Evolutionary conservation across 2,329 filamentous ascomycete species (phyloP), one percentile per base, ranked within the genome.

Genomic region (Aspergillus floridensis): DNA sequence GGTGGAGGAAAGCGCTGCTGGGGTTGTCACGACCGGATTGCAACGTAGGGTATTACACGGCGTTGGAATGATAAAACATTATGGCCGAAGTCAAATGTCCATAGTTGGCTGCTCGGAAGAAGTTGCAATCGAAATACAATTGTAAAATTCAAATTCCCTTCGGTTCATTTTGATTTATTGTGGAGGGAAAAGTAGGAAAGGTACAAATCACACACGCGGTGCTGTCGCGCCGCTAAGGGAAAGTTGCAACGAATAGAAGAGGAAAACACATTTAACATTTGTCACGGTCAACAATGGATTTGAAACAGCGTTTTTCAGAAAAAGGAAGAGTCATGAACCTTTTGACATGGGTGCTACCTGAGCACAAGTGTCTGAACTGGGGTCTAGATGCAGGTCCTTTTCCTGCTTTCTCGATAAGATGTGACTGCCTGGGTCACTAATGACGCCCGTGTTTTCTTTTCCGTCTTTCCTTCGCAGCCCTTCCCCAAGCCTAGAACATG

Each of bases 1-100:
- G 70, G 68, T 68, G 66, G 61, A 29, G 26, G 66, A 67, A 67
- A 66, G 64, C 21, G 41, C 41, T 55, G 53, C 53, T 55, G 68
- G 66, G 68, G 66, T 66, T 19, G 38, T 44, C 66, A 66, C 69
- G 68, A 68, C 65, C 69, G 66, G 70, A 69, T 71, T 71, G 71
- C 70, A 68, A 70, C 67, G 66, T 68, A 67, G 70, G 71, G 72
- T 71, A 68, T 63, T 61, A 64, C 66, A 73, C 71, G 72, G 72
- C 72, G 72, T 75, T 74, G 71, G 69, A 73, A 74, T 74, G 68
- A 73, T 73, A 69, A 72, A 69, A 72, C 68, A 71, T 68, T 68
- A 66, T 69, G 72, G 72, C 71, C 71, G 65, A 68, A 69, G 71
- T 73, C 68, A 69, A 69, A 69, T 71, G 67, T 65, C 71, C 63